Percentiles rank a stretch among this genome's conserved stretches.
Conservation (phyloP, 2,329 filamentous ascomycete species). For the Pezicula rhizophila region DNA sequence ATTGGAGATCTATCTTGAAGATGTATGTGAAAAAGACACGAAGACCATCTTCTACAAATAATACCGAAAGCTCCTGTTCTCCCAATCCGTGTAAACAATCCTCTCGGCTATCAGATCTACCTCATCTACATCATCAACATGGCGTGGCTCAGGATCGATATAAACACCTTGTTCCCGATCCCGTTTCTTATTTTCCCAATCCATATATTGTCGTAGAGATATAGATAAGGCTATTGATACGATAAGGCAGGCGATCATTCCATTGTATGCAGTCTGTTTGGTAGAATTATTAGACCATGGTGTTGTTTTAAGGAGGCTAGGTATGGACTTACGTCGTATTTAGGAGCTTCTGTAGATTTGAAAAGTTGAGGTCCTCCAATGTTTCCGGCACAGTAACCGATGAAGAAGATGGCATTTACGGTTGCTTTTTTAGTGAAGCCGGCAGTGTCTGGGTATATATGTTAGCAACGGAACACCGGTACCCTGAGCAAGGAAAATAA, state of each 20-base stretch:
- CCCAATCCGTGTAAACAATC: constrained; percentile 15
- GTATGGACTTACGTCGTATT: constrained; percentile 7
- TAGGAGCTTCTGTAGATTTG: constrained; percentile 9
- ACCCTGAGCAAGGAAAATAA: constrained; percentile 32
- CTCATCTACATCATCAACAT: constrained; percentile 8
- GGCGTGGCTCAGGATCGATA: constrained; percentile 8
- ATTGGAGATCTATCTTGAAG: no score
- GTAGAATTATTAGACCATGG: no score
- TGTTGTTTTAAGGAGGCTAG: background rate
- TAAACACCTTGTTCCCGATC: constrained; percentile 9
- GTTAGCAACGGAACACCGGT: constrained; percentile 47
- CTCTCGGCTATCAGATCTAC: constrained; percentile 5
- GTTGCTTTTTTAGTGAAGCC: constrained; percentile 46
- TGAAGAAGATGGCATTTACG: constrained; percentile 42
- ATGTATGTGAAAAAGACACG: no score
- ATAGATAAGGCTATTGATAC: background rate
- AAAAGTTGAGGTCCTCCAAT: constrained; percentile 35
- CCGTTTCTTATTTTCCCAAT: constrained; percentile 15
- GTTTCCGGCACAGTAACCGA: constrained; percentile 44
- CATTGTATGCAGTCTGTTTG: background rate
- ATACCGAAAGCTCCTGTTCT: constrained; percentile 13
- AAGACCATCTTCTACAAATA: constrained; percentile 4
- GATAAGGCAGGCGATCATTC: background rate
- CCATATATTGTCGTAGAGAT: constrained; percentile 10
- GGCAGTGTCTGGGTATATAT: constrained; percentile 44